phyloP scores from a whole-genome alignment of 192 early-diverging fungal genomes.

The Hyaloraphidium curvatum region DNA sequence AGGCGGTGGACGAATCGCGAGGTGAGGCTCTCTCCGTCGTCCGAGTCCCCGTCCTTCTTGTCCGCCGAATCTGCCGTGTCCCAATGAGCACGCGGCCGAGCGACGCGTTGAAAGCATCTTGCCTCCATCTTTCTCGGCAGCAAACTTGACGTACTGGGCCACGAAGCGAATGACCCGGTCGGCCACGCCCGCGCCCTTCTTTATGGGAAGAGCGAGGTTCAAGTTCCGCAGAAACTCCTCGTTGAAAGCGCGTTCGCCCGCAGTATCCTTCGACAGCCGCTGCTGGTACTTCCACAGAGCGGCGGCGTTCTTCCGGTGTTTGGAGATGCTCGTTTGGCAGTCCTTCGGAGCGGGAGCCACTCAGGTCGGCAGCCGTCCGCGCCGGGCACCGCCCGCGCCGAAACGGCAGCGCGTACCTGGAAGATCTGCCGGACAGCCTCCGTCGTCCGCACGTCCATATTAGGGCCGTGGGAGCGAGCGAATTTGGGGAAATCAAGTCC shows the following conservation, averaged over 20 bases:
- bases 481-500: no score
- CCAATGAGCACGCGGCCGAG: no score
- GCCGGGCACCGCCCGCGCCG: background rate
- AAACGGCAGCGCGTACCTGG: background rate
- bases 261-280: conserved; percentile 9
- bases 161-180: conserved; percentile 57
- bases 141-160: conserved; percentile 49
- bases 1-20: conserved; percentile 51
- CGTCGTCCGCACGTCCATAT: no score
- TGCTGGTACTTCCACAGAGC: conserved; percentile 51
- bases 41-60: conserved; percentile 16
- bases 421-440: no score
- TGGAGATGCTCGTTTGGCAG: conserved; percentile 10
- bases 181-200: conserved; percentile 46
- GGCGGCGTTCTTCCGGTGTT: conserved; percentile 50
- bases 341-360: background rate
- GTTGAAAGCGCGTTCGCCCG: conserved; percentile 47
- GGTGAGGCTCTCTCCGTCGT: conserved; percentile 21
- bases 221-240: conserved; percentile 60
- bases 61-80: no score
- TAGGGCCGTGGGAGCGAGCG: no score
- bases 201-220: conserved; percentile 52
- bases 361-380: background rate
- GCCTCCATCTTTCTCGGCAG: conserved; percentile 32
- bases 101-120: no score